phyloP scores from a whole-genome alignment of 2,329 filamentous ascomycete genomes.

The Ascochyta pisi region DNA sequence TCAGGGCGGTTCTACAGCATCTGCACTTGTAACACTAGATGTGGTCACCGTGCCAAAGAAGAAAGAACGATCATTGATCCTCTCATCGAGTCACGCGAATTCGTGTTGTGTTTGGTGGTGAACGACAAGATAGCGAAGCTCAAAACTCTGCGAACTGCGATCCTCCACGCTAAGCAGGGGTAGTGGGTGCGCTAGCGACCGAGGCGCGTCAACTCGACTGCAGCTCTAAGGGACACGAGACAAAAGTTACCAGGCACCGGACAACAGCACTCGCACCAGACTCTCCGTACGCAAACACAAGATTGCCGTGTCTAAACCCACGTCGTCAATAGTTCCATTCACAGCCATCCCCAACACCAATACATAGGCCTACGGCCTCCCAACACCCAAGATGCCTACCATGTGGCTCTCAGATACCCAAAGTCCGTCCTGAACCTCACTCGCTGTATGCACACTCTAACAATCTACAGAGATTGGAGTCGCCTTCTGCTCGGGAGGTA shows the following conservation, averaged over 20 bases:
- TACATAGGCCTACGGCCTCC: not conserved
- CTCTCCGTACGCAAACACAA: not conserved
- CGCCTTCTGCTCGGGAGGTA: conserved; percentile 97
- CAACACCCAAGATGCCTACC: conserved; percentile 66
- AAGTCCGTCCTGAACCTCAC: conserved; percentile 66
- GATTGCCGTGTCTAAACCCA: not conserved
- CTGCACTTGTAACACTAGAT: not conserved
- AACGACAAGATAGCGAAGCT: conserved; percentile 1
- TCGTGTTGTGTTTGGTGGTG: conserved; percentile 8
- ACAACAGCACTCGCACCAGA: not conserved
- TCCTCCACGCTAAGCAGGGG: conserved; percentile 34
- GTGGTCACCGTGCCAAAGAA: conserved; percentile 9
- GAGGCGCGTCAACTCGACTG: conserved; percentile 16
- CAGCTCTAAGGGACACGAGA: conserved; percentile 13
- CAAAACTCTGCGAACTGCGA: conserved; percentile 30
- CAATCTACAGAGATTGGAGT: conserved; percentile 81
- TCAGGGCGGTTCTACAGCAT: conserved; percentile 53
- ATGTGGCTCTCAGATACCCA: conserved; percentile 98
- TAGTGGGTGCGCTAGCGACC: conserved; percentile 4
- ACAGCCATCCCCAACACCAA: not conserved
- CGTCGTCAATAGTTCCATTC: not conserved
- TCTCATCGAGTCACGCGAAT: too few relatives aligned
- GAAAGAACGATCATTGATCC: too few relatives aligned
- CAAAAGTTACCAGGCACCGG: conserved; percentile 12
- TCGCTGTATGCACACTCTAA: not conserved